These are phyloP conservation scores for Candida dubliniensis DNA, from an alignment of 1,139 yeast genomes.

Conservation along the genomic window DNA sequence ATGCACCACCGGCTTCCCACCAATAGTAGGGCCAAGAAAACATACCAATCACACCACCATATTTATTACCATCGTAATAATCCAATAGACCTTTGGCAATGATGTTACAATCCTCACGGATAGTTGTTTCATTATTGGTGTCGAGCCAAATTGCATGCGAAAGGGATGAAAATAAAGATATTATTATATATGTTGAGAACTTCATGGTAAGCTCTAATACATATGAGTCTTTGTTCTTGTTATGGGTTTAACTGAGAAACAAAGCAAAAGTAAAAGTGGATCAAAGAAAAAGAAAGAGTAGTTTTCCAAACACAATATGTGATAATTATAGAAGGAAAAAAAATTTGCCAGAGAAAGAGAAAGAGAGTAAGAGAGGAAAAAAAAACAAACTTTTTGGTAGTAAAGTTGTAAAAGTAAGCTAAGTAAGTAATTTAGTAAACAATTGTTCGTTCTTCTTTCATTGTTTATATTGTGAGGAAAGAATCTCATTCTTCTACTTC, in stretches of 20 bases:
- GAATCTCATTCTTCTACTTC: too few relatives aligned
- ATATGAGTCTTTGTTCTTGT: not conserved
- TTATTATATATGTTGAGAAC: slow-evolving; percentile 2
- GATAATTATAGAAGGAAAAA: not conserved
- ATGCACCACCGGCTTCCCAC: slow-evolving; percentile 95
- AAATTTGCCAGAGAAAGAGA: not conserved
- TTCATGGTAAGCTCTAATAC: not conserved
- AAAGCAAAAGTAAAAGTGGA: not conserved
- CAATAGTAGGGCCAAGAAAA: slow-evolving; percentile 79
- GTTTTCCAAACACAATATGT: too few relatives aligned
- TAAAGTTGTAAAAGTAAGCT: too few relatives aligned
- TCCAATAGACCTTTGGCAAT: slow-evolving; percentile 66
- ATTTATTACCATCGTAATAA: slow-evolving; percentile 63
- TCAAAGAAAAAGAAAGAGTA: not conserved
- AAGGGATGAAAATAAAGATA: slow-evolving; percentile 6
- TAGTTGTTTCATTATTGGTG: slow-evolving; percentile 37
- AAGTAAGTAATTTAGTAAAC: too few relatives aligned
- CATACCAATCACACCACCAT: slow-evolving; percentile 79
- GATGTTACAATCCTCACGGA: slow-evolving; percentile 52
- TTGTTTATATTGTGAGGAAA: too few relatives aligned
- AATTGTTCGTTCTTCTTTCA: too few relatives aligned
- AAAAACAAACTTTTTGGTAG: not conserved
- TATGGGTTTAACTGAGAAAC: not conserved
- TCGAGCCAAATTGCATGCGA: slow-evolving; percentile 32
- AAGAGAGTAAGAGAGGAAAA: not conserved